A percentile compares a stretch with the other conserved stretches of the same genome.
Evolutionary conservation across 2,329 filamentous ascomycete genomes (phyloP).

Genomic region (Gremmenia infestans): DNA sequence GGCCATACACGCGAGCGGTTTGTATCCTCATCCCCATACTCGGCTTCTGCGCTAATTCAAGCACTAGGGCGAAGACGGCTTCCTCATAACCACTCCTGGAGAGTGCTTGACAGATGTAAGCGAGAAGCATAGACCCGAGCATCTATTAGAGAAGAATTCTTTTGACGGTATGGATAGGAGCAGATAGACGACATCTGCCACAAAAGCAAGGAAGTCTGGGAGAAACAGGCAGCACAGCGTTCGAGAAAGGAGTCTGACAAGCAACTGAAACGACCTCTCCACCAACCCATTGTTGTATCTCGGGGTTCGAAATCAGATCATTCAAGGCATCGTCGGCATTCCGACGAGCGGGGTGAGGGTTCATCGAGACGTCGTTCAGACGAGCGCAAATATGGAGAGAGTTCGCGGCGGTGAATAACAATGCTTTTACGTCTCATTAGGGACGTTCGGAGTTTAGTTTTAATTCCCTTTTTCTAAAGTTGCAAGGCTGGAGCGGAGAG

Average conservation of each 20-base stretch:
- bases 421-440: neutral
- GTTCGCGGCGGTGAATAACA: slow-evolving; percentile 15
- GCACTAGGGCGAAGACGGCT: slow-evolving; percentile 54
- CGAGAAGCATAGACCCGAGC: slow-evolving; percentile 3
- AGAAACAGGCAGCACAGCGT: slow-evolving; percentile 49
- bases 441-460: neutral
- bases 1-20: slow-evolving; percentile 53
- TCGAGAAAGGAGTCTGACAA: slow-evolving; percentile 40
- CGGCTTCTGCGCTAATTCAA: slow-evolving; percentile 10
- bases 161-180: slow-evolving; percentile 39
- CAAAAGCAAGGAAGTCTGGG: slow-evolving; percentile 55
- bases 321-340: slow-evolving; percentile 14
- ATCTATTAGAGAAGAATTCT: neutral
- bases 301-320: slow-evolving; percentile 31
- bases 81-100: slow-evolving; percentile 53
- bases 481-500: neutral
- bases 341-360: slow-evolving; percentile 19
- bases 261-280: slow-evolving; percentile 50
- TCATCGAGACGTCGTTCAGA: slow-evolving; percentile 18
- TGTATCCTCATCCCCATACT: slow-evolving; percentile 28
- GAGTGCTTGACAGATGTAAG: slow-evolving; percentile 56
- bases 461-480: neutral
- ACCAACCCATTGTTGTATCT: slow-evolving; percentile 50
- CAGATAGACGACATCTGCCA: slow-evolving; percentile 59
- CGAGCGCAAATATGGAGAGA: slow-evolving; percentile 16